These are phyloP conservation scores for Penicillium coffeae DNA, from an alignment of 495 filamentous ascomycete species.

Conservation along the genomic window DNA sequence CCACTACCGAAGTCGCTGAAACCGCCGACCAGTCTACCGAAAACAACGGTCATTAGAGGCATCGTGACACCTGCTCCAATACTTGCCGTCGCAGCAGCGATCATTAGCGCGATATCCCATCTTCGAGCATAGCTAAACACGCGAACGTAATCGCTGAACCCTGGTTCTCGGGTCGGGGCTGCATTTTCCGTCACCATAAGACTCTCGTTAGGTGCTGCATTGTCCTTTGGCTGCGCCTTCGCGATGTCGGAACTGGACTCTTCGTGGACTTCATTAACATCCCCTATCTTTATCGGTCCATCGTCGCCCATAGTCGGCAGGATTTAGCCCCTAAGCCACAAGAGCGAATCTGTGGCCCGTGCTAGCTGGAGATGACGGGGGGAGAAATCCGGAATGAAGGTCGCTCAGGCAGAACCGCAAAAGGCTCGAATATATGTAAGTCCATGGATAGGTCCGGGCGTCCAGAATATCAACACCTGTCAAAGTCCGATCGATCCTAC, in stretches of 20 bases:
- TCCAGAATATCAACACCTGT: neutral
- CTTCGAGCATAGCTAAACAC: neutral
- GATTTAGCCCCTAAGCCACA: neutral
- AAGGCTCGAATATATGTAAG: too few species aligned
- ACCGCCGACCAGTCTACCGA: conserved; percentile 37
- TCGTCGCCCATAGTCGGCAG: neutral
- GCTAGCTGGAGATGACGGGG: too few species aligned
- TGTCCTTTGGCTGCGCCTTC: too few species aligned
- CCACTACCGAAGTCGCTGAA: conserved; percentile 30
- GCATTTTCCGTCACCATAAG: neutral
- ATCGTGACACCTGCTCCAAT: conserved; percentile 6
- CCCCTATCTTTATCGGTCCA: neutral
- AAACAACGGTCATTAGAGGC: conserved; percentile 47
- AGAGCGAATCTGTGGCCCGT: too few species aligned
- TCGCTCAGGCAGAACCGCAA: too few species aligned
- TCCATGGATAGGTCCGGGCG: too few species aligned
- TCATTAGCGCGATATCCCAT: neutral
- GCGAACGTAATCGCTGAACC: neutral
- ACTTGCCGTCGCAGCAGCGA: neutral
- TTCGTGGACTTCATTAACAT: neutral
- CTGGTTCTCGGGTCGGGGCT: neutral
- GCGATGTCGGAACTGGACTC: neutral
- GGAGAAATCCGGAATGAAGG: too few species aligned
- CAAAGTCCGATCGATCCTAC: neutral
- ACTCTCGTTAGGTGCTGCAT: neutral